Base-by-base conservation (phyloP, 176 grass and related monocot genomes). In the Oryza meyeriana region DNA sequence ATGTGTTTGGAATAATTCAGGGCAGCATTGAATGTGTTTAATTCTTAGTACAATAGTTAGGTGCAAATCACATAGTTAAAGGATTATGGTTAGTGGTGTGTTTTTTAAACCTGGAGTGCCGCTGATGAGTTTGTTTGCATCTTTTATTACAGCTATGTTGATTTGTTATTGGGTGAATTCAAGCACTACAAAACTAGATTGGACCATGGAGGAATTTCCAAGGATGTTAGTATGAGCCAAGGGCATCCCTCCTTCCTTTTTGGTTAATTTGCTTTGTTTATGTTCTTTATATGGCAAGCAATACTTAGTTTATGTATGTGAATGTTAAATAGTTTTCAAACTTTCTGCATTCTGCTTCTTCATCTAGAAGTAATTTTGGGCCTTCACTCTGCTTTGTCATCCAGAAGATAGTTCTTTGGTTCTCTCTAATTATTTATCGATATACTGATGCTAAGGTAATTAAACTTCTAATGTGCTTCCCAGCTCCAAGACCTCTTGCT, bases 181-280 rank as follows among this genome's bases (percentile, higher is more conserved):
- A 99, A 99, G 65, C 93, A 99, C 76, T 99, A 90, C 81, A 99
- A 91, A 86, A 99, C 97, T 90, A 94, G 97, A 87, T 88, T 99
- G 76, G 89, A 89, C 72, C 91, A 95, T 87, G 93, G 90, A 82
- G 93, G 91, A 75, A 91, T 99, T 85, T 92, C 91, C 30, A 96
- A 89, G 82, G 91, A 99, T 93, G 97, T 99, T 80, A 40, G 80
- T 77, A 10, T 34, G 50, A 73, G 29, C 55, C 32, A 68, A 24
- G 35, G 48, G n/a, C 31, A 72, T 41, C 41, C 18, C 74, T 34
- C 17, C 12, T 63, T 22, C 24, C 26, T 39, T 72, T 11, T 64
- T 22, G 8, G 12, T 75, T 83, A 58, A 38, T 27, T 80, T 87
- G 45, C 20, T 74, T 10, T 75, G 34, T 52, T 52, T n/a, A 6